Evolutionary conservation across 306 rosid species (phyloP).

Genomic region (Malus fusca): DNA sequence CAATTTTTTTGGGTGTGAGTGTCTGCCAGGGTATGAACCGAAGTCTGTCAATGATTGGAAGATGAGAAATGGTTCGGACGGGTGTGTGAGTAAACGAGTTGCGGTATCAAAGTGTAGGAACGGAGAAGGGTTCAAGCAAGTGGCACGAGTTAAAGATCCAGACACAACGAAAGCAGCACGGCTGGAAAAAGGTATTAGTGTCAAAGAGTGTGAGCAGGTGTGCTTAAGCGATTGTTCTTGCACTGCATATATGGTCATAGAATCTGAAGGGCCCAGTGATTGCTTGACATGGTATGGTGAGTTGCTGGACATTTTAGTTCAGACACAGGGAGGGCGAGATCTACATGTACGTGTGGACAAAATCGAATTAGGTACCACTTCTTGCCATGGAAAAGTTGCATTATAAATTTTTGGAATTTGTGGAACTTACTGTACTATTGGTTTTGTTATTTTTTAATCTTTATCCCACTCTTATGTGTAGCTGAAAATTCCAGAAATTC

Average conservation of each 20-base stretch:
- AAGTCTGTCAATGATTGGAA: conserved; percentile 23
- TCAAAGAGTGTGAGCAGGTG: conserved; percentile 22
- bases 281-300: conserved; percentile 43
- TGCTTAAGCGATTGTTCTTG: conserved; percentile 51
- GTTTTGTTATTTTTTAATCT: background rate
- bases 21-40: conserved; percentile 52
- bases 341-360: conserved; percentile 37
- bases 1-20: conserved; percentile 24
- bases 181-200: conserved; percentile 1
- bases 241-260: conserved; percentile 25
- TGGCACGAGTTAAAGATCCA: conserved; percentile 33
- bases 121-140: conserved; percentile 46
- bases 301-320: conserved; percentile 33
- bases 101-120: conserved; percentile 17
- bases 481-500: background rate
- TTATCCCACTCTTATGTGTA: background rate
- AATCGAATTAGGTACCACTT: conserved; percentile 4
- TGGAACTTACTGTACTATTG: background rate
- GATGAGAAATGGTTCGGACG: conserved; percentile 27
- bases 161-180: conserved; percentile 29
- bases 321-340: conserved; percentile 25
- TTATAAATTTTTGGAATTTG: background rate
- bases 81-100: conserved; percentile 37
- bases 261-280: conserved; percentile 21
- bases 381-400: too few relatives aligned